Base-by-base conservation (phyloP, 108 stramenopile species). In the Fistulifera pelliculosa region DNA sequence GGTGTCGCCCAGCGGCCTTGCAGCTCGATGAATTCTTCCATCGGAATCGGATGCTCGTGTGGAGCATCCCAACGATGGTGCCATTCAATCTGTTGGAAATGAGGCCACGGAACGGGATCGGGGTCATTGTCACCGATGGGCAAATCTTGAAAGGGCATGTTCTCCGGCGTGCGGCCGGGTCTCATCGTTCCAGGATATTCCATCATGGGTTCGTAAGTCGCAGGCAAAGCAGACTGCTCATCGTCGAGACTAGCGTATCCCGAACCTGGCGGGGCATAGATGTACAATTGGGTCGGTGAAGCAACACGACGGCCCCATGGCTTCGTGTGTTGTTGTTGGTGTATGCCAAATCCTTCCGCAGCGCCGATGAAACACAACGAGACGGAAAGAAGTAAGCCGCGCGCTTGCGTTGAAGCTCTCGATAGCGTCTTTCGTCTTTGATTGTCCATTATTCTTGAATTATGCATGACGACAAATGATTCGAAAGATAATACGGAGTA, bases 131-230 rank as follows among this genome's bases (percentile, higher is more conserved):
- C 64, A 11, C 48, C 80, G 41, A 92, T 69, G 1, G 90, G 90
- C 16, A 92, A 70, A 66, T 87, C 83, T 47, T 84, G 79, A 65
- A 78, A 88, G 22, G 90, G 90, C 72, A 81, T 78, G 54, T 88
- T 88, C 56, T 87, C 83, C 31, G 84, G 84, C 1, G 86, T 88
- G 0, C 77, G 71, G 11, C 90, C 90, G 8, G 90, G 90, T 16
- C 90, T 76, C 90, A 92, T 88, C 24, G 90, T 92, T 39, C 90
- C 90, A n/a, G 90, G 90, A 70, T 82, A 92, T 60, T 92, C 90
- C 78, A 92, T 87, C 84, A 86, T 92, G 43, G 90, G 90, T 53
- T 84, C 82, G 49, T 92, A 92, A 3, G 90, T 74, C 11, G 74
- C 62, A 0, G 90, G 90, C 18, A 83, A 59, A 39, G 53, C 49